A percentile compares a stretch with the other conserved stretches of the same genome.
These are phyloP conservation scores for Kuraishia borneana DNA, from an alignment of 805 yeast genomes.

Conservation along the genomic window DNA sequence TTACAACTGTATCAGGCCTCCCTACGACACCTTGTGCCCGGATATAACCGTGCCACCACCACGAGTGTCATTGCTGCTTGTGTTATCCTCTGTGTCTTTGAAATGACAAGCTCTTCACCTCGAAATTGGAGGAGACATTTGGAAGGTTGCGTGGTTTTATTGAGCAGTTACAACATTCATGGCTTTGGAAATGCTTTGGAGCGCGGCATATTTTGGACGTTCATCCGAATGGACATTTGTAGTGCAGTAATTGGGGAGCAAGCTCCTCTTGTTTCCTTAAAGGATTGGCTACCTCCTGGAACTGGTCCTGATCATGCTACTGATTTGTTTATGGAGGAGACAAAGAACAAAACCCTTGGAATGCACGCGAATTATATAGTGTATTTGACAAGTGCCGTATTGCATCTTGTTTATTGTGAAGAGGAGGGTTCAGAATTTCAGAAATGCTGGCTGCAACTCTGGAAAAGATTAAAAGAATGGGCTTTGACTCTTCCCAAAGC, in stretches of 20 bases:
- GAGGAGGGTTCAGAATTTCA: slow-evolving; percentile 18
- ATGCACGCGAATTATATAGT: slow-evolving; percentile 27
- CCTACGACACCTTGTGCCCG: slow-evolving; percentile 20
- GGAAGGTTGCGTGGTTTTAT: slow-evolving; percentile 25
- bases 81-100: slow-evolving; percentile 29
- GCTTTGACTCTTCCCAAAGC: slow-evolving; percentile 20
- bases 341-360: slow-evolving; percentile 3
- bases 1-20: slow-evolving; percentile 16
- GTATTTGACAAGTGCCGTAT: slow-evolving; percentile 22
- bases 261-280: slow-evolving; percentile 19
- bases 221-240: slow-evolving; percentile 29
- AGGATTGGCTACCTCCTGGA: slow-evolving; percentile 20
- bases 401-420: slow-evolving; percentile 19
- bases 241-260: slow-evolving; percentile 25
- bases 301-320: slow-evolving; percentile 8
- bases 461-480: slow-evolving; percentile 30
- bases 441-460: slow-evolving; percentile 24
- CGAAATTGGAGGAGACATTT: slow-evolving; percentile 27
- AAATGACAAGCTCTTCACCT: slow-evolving; percentile 27
- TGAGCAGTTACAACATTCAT: slow-evolving; percentile 24
- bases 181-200: slow-evolving; percentile 23
- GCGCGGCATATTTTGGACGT: slow-evolving; percentile 31
- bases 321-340: slow-evolving; percentile 9
- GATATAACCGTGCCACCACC: slow-evolving; percentile 15
- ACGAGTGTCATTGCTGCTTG: slow-evolving; percentile 18